Base-by-base conservation (phyloP, 768 basidiomycete genomes). In the Paxillus involutus region DNA sequence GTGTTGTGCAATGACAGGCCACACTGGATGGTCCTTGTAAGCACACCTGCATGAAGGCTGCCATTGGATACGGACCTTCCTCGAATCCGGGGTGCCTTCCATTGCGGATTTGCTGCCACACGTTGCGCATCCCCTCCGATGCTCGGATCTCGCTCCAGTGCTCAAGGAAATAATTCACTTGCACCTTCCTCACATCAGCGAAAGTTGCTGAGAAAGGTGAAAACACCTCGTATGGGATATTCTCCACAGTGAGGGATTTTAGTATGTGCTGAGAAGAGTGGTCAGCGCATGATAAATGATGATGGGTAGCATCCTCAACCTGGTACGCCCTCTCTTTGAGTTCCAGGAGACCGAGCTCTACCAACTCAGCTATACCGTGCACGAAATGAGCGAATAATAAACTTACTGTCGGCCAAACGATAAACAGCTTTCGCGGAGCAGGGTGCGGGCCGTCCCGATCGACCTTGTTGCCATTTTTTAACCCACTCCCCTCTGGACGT, bases 71-170 rank as follows among this genome's bases (percentile, higher is more conserved):
- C 73, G 10, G 14, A 87, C 88, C 87, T 79, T 92, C 89, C 71
- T 93, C 92, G 63, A 93, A 94, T 1, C 92, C 91, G 16, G 90
- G 88, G 65, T 93, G 89, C 33, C 89, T 78, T 42, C 92, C 92
- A 45, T 82, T 77, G 51, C 93, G 77, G 40, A 95, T 92, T 70
- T 93, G 89, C 52, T 85, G 80, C 89, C 91, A 94, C 5, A 94
- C 87, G 58, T 79, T 80, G 51, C 80, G 81, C 90, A 94, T 91
- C 12, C 87, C 80, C 16, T 86, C 83, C n/a, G 89, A 90, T n/a
- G 80, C 72, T 40, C 90, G 86, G 51, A 95, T 91, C 30, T 90
- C 86, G 37, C 78, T 72, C 92, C 92, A 95, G 63, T 93, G 85
- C 40, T 82, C 77, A 44, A 93, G 71, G 76, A 93, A 93, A 73